Conservation (phyloP, 2,329 filamentous ascomycete species). For the Sporothrix schenckii region DNA sequence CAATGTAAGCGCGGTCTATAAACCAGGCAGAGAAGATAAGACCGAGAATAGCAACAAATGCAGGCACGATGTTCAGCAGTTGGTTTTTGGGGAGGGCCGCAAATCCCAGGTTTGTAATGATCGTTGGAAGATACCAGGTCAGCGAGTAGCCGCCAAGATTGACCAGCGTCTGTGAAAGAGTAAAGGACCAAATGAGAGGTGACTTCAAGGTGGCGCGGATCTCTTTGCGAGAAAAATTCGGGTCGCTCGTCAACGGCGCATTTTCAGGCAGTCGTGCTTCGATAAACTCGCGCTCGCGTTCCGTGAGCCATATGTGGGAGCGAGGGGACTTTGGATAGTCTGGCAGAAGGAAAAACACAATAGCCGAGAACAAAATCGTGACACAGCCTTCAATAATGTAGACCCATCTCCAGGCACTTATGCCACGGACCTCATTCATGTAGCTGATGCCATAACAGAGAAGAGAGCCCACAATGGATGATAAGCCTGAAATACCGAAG, state of each 20-base stretch:
- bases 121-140: conserved; percentile 48
- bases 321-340: conserved; percentile 46
- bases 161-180: conserved; percentile 41
- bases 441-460: conserved; percentile 42
- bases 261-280: conserved; percentile 32
- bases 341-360: conserved; percentile 47
- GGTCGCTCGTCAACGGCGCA: conserved; percentile 38
- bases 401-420: conserved; percentile 44
- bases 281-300: conserved; percentile 33
- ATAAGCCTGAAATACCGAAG: conserved; percentile 46
- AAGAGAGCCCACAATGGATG: conserved; percentile 44
- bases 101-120: conserved; percentile 49
- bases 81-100: conserved; percentile 49
- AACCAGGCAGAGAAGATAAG: conserved; percentile 49
- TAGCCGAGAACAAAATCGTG: conserved; percentile 47
- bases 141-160: conserved; percentile 45
- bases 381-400: conserved; percentile 50
- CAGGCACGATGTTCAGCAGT: conserved; percentile 51
- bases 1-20: conserved; percentile 44
- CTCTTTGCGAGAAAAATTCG: conserved; percentile 44
- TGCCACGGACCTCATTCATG: conserved; percentile 38
- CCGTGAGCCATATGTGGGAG: conserved; percentile 30
- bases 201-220: conserved; percentile 42
- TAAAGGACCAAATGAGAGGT: conserved; percentile 39
- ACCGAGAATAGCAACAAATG: conserved; percentile 46